Evolutionary conservation across 164 flowering plant species (phyloP).

Genomic region (Berberis vulgaris): DNA sequence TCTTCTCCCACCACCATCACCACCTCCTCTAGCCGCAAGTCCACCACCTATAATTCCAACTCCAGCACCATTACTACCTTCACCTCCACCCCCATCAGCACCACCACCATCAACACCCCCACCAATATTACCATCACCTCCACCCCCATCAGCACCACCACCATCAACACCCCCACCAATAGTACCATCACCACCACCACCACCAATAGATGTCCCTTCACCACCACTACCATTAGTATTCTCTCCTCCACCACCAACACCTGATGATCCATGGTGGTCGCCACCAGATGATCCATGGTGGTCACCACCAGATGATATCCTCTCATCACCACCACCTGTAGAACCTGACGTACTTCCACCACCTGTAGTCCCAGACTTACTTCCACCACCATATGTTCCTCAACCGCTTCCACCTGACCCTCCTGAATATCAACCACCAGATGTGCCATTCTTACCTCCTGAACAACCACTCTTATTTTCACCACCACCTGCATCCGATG

Average conservation of each 20-base stretch:
- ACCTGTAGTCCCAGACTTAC: too few relatives aligned
- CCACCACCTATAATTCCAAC: constrained; percentile 1
- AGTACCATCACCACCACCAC: constrained; percentile 14
- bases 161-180: constrained; percentile 20
- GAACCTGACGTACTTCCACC: too few relatives aligned
- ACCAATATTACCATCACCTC: constrained; percentile 7
- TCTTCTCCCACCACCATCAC: constrained; percentile 5
- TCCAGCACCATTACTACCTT: constrained; percentile 5
- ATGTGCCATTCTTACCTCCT: background rate
- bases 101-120: constrained; percentile 1
- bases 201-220: constrained; percentile 10
- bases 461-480: background rate
- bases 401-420: background rate
- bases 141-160: constrained; percentile 9
- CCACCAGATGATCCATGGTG: background rate
- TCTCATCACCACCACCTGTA: background rate
- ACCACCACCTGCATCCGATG: background rate
- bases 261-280: background rate
- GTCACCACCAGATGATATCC: background rate
- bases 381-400: constrained; percentile 9
- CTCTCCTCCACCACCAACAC: constrained; percentile 14
- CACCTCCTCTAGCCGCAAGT: background rate
- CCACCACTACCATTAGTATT: constrained; percentile 8
- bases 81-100: constrained; percentile 5
- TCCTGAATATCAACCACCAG: background rate